These are phyloP conservation scores for Trichoderma sp. DNA, from an alignment of 2,329 filamentous ascomycete species.

Conservation along the genomic window DNA sequence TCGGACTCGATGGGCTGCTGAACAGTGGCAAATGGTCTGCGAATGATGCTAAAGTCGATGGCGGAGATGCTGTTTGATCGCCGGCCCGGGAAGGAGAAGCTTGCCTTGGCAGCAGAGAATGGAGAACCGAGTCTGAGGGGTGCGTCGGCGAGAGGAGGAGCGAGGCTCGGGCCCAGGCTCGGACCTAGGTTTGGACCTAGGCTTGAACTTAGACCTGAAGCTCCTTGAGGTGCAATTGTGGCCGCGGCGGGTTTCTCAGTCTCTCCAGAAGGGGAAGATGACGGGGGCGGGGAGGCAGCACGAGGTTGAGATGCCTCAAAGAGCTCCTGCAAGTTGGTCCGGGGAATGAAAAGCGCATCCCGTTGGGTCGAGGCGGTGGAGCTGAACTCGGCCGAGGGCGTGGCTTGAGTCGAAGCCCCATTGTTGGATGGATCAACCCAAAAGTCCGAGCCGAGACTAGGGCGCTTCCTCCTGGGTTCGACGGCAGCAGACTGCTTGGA, in stretches of 20 bases:
- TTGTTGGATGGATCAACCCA: slow-evolving; percentile 46
- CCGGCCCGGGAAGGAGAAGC: slow-evolving; percentile 61
- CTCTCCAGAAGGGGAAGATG: not conserved
- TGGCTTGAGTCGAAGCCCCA: slow-evolving; percentile 24
- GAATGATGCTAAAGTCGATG: slow-evolving; percentile 45
- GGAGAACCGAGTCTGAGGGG: slow-evolving; percentile 58
- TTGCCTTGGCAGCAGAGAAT: slow-evolving; percentile 50
- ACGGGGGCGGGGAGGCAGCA: not conserved
- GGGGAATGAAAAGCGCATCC: slow-evolving; percentile 42
- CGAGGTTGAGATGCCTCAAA: slow-evolving; percentile 35
- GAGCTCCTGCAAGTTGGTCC: slow-evolving; percentile 43
- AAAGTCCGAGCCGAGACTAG: slow-evolving; percentile 54
- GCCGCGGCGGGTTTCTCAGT: not conserved
- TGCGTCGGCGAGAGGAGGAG: slow-evolving; percentile 33
- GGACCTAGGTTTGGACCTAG: not conserved
- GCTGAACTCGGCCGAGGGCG: slow-evolving; percentile 34
- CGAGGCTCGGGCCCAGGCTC: slow-evolving; percentile 20
- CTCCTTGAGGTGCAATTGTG: slow-evolving; percentile 1
- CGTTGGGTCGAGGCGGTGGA: slow-evolving; percentile 34
- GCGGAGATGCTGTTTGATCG: slow-evolving; percentile 47
- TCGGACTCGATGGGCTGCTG: slow-evolving; percentile 44
- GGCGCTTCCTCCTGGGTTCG: slow-evolving; percentile 53
- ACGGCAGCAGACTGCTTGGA: slow-evolving; percentile 44
- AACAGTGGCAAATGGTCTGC: slow-evolving; percentile 57
- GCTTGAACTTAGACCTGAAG: not conserved